Evolutionary conservation across 1,284 basidiomycete genomes (phyloP), one percentile per base, ranked within the genome.

Genomic region (Irpex rosettiformis): DNA sequence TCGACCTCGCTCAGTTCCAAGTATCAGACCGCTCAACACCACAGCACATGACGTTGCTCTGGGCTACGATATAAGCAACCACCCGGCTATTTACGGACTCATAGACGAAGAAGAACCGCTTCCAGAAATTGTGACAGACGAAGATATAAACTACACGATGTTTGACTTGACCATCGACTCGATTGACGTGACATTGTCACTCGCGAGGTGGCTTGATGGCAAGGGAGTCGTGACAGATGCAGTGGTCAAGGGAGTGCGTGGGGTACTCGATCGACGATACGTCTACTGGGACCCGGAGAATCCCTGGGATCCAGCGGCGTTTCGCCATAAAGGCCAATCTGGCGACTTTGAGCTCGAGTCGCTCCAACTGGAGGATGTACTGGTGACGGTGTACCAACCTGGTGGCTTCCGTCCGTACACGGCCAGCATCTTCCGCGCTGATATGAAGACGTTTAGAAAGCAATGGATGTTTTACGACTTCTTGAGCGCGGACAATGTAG

Each of bases 401-500:
- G 89, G 86, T 33, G 82, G 86, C 58, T 98, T 99, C 76, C 83
- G 96, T 3, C 96, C 96, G 4, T 96, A 90, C 74, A 98, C 94
- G 8, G 89, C 94, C 18, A 96, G 93, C 6, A 94, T 99, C 58
- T 99, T 99, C 77, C 89, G 89, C 61, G 96, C 96, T n/a, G 88
- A 92, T 64, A 84, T 98, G 42, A 83, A 84, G 11, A 83, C 82
- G 16, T 87, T 99, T 65, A 81, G 96, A 59, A 97, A 96, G 70
- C 89, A 93, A 67, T 99, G 95, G 95, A 69, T 98, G 33, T 98
- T 98, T 73, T 96, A 96, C 70, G 96, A 98, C 71, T 87, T 95
- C 66, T 74, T 96, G 58, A 86, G 85, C 49, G 96, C 96, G 0
- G 95, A 98, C 66, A 92, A 90, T 58, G 93, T 98, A 58, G 96